Evolutionary conservation across 2,329 filamentous ascomycete genomes (phyloP).

Genomic region (Aureobasidium lini): DNA sequence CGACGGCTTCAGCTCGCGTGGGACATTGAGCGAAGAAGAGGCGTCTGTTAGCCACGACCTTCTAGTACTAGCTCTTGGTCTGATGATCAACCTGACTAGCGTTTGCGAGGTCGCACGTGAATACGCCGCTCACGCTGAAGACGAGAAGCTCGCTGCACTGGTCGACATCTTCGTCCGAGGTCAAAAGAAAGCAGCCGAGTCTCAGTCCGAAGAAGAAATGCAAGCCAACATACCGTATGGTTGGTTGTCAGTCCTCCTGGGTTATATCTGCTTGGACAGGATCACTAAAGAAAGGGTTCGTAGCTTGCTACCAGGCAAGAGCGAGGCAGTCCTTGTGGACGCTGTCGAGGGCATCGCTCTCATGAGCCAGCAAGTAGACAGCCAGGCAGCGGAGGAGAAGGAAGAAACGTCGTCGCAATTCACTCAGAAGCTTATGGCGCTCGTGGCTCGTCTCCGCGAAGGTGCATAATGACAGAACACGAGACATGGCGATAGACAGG

Average conservation of each 20-base stretch:
- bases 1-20: slow-evolving; percentile 22
- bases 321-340: slow-evolving; percentile 44
- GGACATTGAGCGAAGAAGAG: slow-evolving; percentile 19
- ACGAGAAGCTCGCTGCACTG: slow-evolving; percentile 19
- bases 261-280: slow-evolving; percentile 63
- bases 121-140: slow-evolving; percentile 13
- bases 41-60: slow-evolving; percentile 58
- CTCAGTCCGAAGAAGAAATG: slow-evolving; percentile 62
- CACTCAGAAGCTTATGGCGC: slow-evolving; percentile 46
- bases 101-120: slow-evolving; percentile 55
- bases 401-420: slow-evolving; percentile 44
- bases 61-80: slow-evolving; percentile 69
- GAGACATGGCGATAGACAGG: background rate
- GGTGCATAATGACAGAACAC: background rate
- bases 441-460: slow-evolving; percentile 32
- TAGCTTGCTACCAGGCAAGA: slow-evolving; percentile 37
- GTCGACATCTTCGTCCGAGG: slow-evolving; percentile 23
- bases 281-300: slow-evolving; percentile 29
- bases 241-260: slow-evolving; percentile 76
- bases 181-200: slow-evolving; percentile 38
- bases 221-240: slow-evolving; percentile 77
- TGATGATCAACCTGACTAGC: slow-evolving; percentile 82
- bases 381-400: slow-evolving; percentile 38
- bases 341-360: slow-evolving; percentile 56
- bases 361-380: slow-evolving; percentile 54